Conservation (phyloP, 371 early-diverging fungal species). For the Mucor mucedo region DNA sequence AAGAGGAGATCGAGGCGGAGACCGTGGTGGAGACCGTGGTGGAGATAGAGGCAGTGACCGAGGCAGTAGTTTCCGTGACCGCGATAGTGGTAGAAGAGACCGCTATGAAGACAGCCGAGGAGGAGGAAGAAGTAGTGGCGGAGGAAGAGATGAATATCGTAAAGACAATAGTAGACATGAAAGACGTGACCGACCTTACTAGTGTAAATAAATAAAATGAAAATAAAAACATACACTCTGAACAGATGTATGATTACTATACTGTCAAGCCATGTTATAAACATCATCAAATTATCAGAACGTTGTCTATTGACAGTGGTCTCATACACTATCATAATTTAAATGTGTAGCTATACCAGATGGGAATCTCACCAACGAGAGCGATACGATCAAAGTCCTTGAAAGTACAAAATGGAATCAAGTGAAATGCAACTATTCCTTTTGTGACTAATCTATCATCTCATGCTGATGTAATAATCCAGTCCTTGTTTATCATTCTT, state of each 20-base stretch:
- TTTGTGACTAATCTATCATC: too few species aligned
- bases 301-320: too few species aligned
- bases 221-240: conserved; percentile 7
- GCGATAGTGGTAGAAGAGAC: conserved; percentile 21
- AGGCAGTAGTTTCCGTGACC: conserved; percentile 13
- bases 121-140: conserved; percentile 17
- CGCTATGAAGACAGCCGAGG: conserved; percentile 14
- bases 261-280: too few species aligned
- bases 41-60: conserved; percentile 17
- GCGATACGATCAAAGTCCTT: too few species aligned
- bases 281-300: too few species aligned
- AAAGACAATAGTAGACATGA: conserved; percentile 23
- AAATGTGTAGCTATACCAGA: too few species aligned
- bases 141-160: conserved; percentile 21
- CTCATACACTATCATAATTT: too few species aligned
- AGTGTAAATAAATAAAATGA: conserved; percentile 13
- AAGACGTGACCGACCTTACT: conserved; percentile 37
- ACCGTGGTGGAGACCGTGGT: conserved; percentile 21
- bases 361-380: too few species aligned
- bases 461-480: too few species aligned
- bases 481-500: too few species aligned
- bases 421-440: too few species aligned
- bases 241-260: conserved; percentile 15
- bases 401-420: too few species aligned
- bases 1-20: conserved; percentile 10